Base-by-base conservation (phyloP, 23 red algal species). In the Gracilariopsis chorda region DNA sequence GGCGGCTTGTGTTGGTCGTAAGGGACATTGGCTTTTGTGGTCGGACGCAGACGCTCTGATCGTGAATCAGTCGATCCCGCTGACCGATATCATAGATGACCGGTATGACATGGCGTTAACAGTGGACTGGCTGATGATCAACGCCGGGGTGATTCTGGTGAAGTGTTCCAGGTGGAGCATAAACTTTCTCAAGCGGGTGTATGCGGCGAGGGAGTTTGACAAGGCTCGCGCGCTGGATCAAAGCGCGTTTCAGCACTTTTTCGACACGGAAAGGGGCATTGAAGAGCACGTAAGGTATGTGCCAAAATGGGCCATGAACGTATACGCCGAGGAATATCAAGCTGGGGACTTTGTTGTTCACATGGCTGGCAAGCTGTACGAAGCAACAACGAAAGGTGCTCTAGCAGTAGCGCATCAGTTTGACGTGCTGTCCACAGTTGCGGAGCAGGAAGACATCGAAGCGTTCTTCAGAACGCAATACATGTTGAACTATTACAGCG, bases 101-200 rank as follows among this genome's bases (percentile, higher is more conserved):
- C 25, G 80, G 49, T 92, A 92, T 37, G 65, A 96, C 64, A 82
- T 96, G 23, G 52, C 79, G 13, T 28, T 90, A n/a, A 92, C 88
- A 20, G 87, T 49, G 55, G 94, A 96, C 69, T 96, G 94, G 94
- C 78, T 88, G 20, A 92, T 92, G 88, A 87, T 96, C n/a, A 88
- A 96, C 74, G 88, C 88, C 30, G 94, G 94, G 27, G 88, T 96
- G n/a, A 62, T 92, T 23, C 78, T 96, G n/a, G 62, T 96, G 13
- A 88, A 90, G 48, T 96, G 94, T 84, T 79, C 75, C 32, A 60
- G 80, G 24, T 96, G 82, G 80, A 87, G 71, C 16, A 33, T 73
- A 6, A 46, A 47, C 25, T 96, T 92, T 92, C 48, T 93, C n/a
- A 82, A 67, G n/a, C 61, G 80, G 19, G 94, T 96, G 28, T 88